Conservation (phyloP, 169 alveolate species). For the Eimeria tenella region DNA sequence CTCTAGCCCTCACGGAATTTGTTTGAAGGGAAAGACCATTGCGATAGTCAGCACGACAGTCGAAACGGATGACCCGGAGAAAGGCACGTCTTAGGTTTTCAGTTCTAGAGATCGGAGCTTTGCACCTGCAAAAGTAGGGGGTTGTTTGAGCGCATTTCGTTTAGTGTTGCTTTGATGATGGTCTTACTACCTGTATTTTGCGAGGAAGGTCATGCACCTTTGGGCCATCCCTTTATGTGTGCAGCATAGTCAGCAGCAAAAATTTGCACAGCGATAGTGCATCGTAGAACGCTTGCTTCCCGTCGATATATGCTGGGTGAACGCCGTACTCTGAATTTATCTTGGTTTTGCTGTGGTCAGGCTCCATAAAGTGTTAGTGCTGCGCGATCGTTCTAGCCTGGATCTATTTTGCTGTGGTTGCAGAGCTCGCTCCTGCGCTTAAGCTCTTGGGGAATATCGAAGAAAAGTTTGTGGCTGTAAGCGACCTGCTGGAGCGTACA, state of each 20-base stretch:
- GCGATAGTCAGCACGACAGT: conserved; percentile 97
- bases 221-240: background rate
- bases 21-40: conserved; percentile 85
- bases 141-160: background rate
- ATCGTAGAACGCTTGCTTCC: too few species aligned
- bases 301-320: too few species aligned
- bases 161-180: background rate
- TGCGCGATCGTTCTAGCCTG: background rate
- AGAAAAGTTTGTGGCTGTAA: conserved; percentile 93
- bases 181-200: background rate
- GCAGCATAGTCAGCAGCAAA: background rate
- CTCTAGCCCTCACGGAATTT: conserved; percentile 89
- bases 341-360: too few species aligned
- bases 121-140: too few species aligned
- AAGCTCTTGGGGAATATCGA: conserved; percentile 95
- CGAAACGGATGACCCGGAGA: conserved; percentile 96
- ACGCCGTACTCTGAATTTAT: too few species aligned
- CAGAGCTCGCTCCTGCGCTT: conserved; percentile 96
- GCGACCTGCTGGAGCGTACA: conserved; percentile 85
- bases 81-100: conserved; percentile 24
- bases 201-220: background rate
- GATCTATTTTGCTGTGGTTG: background rate
- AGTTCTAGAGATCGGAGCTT: background rate
- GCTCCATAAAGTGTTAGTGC: too few species aligned
- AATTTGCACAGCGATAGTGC: too few species aligned